Evolutionary conservation across 2,329 filamentous ascomycete species (phyloP).

Genomic region (Zymoseptoria passerinii): DNA sequence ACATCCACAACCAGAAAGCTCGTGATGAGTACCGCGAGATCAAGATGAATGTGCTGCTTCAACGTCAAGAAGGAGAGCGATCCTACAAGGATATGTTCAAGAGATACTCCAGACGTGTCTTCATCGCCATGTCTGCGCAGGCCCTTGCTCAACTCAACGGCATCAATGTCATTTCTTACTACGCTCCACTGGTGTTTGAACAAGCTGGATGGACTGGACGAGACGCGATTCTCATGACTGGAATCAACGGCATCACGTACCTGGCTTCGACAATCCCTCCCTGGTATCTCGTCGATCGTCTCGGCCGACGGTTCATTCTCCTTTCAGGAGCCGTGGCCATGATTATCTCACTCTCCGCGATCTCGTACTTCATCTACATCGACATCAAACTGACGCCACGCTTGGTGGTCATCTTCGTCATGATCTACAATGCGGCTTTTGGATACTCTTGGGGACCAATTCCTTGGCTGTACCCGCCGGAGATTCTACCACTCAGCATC

Average conservation of each 20-base stretch:
- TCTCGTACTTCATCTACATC: conserved; percentile 93
- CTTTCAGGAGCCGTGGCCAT: conserved; percentile 84
- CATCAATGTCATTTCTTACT: conserved; percentile 99
- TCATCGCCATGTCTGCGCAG: conserved; percentile 98
- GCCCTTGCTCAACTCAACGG: conserved; percentile 93
- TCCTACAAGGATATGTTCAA: conserved; percentile 91
- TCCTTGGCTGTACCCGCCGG: conserved; percentile 96
- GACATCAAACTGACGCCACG: conserved; percentile 70
- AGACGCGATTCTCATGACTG: conserved; percentile 90
- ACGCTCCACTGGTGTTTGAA: conserved; percentile 92
- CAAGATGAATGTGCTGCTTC: conserved; percentile 92
- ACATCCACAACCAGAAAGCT: conserved; percentile 87
- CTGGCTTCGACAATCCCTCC: conserved; percentile 86
- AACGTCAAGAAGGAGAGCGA: conserved; percentile 90
- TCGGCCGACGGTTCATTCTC: conserved; percentile 82
- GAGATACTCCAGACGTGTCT: conserved; percentile 81
- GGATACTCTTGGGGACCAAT: conserved; percentile 97
- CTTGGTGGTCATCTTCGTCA: conserved; percentile 86
- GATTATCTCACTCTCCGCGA: conserved; percentile 76
- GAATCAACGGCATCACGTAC: conserved; percentile 89
- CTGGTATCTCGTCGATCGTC: conserved; percentile 92
- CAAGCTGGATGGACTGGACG: conserved; percentile 92
- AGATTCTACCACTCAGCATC: conserved; percentile 94
- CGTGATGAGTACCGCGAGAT: conserved; percentile 96
- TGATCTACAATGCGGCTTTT: conserved; percentile 97